Evolutionary conservation across 2,329 filamentous ascomycete genomes (phyloP).

Genomic region (Penicillium olsonii): DNA sequence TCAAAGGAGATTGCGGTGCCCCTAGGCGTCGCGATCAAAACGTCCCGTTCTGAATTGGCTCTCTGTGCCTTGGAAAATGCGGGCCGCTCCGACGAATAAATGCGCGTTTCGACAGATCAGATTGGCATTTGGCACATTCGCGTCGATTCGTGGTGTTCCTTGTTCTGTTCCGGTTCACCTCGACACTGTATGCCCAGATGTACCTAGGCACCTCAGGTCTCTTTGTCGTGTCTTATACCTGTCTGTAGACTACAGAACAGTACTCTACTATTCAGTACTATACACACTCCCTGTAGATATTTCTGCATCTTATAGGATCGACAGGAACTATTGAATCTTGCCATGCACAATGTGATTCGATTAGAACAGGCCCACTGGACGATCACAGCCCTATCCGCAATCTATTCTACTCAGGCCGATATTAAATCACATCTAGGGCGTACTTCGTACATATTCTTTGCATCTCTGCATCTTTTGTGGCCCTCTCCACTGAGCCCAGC

Average conservation of each 20-base stretch:
- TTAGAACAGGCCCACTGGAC: slow-evolving; percentile 3
- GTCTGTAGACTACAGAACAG: too few relatives aligned
- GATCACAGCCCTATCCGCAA: neutral
- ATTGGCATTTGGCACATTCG: neutral
- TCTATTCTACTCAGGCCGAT: neutral
- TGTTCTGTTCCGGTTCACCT: too few relatives aligned
- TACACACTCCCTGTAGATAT: neutral
- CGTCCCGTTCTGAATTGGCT: slow-evolving; percentile 9
- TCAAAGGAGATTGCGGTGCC: neutral
- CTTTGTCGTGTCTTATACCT: too few relatives aligned
- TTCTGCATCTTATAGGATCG: slow-evolving; percentile 2
- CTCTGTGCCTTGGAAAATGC: neutral
- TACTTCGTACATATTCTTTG: neutral
- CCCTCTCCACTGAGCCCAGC: too few relatives aligned
- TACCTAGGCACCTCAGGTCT: too few relatives aligned
- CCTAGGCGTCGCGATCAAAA: slow-evolving; percentile 5
- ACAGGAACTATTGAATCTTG: slow-evolving; percentile 4
- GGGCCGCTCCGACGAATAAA: slow-evolving; percentile 4
- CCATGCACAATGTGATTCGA: neutral
- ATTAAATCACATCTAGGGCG: too few relatives aligned
- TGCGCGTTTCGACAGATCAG: neutral
- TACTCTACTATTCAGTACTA: too few relatives aligned
- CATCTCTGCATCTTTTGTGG: neutral
- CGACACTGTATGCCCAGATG: too few relatives aligned
- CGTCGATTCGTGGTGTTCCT: too few relatives aligned